phyloP scores from a whole-genome alignment of 1,139 yeast genomes.

The Entelexis sorbosivorans region DNA sequence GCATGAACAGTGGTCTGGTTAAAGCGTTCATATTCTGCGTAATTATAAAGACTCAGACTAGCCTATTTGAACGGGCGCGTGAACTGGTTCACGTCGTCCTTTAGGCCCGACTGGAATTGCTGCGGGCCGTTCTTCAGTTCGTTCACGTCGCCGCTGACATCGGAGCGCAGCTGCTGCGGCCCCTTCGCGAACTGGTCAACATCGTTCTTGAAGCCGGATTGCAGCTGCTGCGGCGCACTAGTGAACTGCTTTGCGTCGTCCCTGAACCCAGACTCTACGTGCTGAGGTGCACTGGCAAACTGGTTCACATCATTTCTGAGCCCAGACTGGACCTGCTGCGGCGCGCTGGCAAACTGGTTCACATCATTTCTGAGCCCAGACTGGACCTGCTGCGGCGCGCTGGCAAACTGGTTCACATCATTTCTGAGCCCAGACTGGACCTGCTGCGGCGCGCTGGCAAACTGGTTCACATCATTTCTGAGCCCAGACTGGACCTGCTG shows the following conservation, averaged over 20 bases:
- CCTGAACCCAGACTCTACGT: not conserved
- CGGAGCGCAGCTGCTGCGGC: not conserved
- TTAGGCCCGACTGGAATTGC: not conserved
- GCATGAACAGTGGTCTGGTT: no score
- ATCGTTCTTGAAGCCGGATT: not conserved
- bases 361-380: not conserved
- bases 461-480: not conserved
- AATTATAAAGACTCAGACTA: no score
- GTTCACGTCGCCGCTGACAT: not conserved
- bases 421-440: not conserved
- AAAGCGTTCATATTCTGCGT: no score
- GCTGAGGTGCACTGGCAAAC: not conserved
- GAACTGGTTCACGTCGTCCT: not conserved
- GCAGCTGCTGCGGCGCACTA: not conserved
- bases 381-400: not conserved
- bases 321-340: not conserved
- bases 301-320: not conserved
- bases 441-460: not conserved
- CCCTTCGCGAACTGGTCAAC: not conserved
- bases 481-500: not conserved
- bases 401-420: not conserved
- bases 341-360: not conserved
- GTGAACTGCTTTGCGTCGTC: not conserved
- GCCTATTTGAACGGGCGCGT: not conserved
- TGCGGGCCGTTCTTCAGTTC: not conserved